phyloP scores from a whole-genome alignment of 2,329 filamentous ascomycete species.

The Bipolaris bicolor region DNA sequence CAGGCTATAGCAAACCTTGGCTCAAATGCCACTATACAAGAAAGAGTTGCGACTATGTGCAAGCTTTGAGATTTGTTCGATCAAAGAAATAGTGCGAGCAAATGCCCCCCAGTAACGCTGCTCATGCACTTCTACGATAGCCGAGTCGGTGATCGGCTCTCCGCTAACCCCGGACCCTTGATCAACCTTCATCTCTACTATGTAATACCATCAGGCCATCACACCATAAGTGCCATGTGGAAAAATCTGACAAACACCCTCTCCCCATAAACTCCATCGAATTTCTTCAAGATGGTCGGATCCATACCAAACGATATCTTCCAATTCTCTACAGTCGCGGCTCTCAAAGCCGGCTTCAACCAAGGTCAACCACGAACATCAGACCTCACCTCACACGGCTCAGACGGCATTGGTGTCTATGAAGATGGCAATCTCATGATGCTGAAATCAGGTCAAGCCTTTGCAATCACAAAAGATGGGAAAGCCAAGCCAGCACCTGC shows the following conservation, averaged over 20 bases:
- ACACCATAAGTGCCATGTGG: neutral
- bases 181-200: neutral
- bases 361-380: slow-evolving; percentile 42
- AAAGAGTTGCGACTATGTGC: neutral
- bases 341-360: slow-evolving; percentile 47
- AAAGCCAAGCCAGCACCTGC: slow-evolving; percentile 39
- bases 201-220: slow-evolving; percentile 41
- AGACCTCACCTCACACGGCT: slow-evolving; percentile 52
- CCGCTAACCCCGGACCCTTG: slow-evolving; percentile 14
- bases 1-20: neutral
- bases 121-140: slow-evolving; percentile 5
- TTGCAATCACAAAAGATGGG: slow-evolving; percentile 41
- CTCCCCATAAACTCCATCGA: neutral
- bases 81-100: neutral
- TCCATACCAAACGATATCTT: slow-evolving; percentile 55
- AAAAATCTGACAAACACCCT: neutral
- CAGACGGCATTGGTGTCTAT: slow-evolving; percentile 52
- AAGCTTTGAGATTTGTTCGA: neutral
- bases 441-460: slow-evolving; percentile 45
- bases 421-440: slow-evolving; percentile 50
- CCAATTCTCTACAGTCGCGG: slow-evolving; percentile 51
- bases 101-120: neutral
- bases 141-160: slow-evolving; percentile 19
- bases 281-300: slow-evolving; percentile 38
- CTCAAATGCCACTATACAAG: neutral